Evolutionary conservation across 2,329 filamentous ascomycete species (phyloP).

Genomic region (Neospermospora avenae): DNA sequence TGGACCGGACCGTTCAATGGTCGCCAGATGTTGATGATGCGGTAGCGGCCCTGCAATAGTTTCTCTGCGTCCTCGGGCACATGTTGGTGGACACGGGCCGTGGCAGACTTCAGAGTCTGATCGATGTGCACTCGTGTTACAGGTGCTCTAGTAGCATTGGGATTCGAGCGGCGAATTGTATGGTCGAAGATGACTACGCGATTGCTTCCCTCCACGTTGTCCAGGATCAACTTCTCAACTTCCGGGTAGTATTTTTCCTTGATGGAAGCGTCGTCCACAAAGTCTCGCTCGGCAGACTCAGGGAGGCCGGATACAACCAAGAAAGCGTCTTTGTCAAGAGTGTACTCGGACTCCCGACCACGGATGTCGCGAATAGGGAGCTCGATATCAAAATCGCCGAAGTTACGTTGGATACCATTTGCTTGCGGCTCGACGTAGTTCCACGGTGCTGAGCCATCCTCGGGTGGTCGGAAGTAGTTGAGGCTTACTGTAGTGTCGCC

Average conservation of each 20-base stretch:
- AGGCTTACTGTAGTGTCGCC: slow-evolving; percentile 49
- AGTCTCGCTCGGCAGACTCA: slow-evolving; percentile 55
- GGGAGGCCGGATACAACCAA: slow-evolving; percentile 57
- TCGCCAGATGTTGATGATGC: slow-evolving; percentile 83
- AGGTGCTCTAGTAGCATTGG: slow-evolving; percentile 60
- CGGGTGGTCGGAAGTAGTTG: slow-evolving; percentile 52
- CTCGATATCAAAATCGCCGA: slow-evolving; percentile 28
- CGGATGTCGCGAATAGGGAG: slow-evolving; percentile 67
- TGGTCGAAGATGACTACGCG: slow-evolving; percentile 80
- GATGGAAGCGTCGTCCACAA: slow-evolving; percentile 68
- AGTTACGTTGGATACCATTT: slow-evolving; percentile 31
- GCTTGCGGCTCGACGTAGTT: slow-evolving; percentile 49
- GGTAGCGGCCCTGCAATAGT: slow-evolving; percentile 66
- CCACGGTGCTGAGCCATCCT: slow-evolving; percentile 51
- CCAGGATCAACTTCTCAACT: slow-evolving; percentile 67
- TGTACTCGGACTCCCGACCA: slow-evolving; percentile 62
- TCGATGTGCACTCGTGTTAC: slow-evolving; percentile 78
- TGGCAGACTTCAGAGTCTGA: slow-evolving; percentile 67
- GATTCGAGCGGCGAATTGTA: slow-evolving; percentile 69
- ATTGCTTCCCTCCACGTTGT: slow-evolving; percentile 62
- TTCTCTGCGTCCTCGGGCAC: slow-evolving; percentile 60
- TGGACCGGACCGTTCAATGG: slow-evolving; percentile 35
- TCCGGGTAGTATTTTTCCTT: slow-evolving; percentile 77
- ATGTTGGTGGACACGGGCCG: slow-evolving; percentile 67
- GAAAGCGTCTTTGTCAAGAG: slow-evolving; percentile 74